Evolutionary conservation across 2,329 filamentous ascomycete species (phyloP).

Genomic region (Exophiala sp.): DNA sequence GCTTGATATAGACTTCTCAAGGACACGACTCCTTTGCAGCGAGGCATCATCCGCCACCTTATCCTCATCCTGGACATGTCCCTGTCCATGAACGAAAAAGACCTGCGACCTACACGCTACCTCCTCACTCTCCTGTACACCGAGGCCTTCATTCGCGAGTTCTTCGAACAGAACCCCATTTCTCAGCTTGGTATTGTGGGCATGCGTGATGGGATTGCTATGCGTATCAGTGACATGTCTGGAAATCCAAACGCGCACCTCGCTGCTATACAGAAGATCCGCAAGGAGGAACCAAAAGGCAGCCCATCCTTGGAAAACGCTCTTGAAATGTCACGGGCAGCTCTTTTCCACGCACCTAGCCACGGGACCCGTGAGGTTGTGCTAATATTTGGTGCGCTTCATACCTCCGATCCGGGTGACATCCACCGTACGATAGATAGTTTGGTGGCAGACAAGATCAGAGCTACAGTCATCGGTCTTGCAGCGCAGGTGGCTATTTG

Average conservation of each 20-base stretch:
- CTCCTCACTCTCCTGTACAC: constrained; percentile 78
- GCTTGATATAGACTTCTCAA: constrained; percentile 64
- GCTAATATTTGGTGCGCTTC: constrained; percentile 83
- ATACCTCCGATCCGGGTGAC: constrained; percentile 89
- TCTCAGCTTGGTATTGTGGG: constrained; percentile 89
- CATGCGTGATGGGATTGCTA: constrained; percentile 86
- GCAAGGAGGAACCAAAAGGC: constrained; percentile 54
- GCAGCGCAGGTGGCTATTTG: constrained; percentile 91
- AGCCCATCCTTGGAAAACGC: constrained; percentile 87
- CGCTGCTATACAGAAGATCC: constrained; percentile 66
- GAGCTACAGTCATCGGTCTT: constrained; percentile 84
- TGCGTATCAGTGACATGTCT: constrained; percentile 81
- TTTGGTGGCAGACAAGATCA: constrained; percentile 77
- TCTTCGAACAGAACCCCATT: constrained; percentile 98
- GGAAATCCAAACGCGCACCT: constrained; percentile 90
- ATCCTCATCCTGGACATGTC: constrained; percentile 89
- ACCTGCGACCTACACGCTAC: constrained; percentile 83
- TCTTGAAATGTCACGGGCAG: constrained; percentile 88
- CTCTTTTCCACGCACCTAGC: constrained; percentile 85
- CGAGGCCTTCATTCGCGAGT: constrained; percentile 84
- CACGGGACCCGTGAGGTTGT: constrained; percentile 93
- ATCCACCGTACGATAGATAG: constrained; percentile 84
- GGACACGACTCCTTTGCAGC: constrained; percentile 91
- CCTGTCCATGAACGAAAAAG: constrained; percentile 91
- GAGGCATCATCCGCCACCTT: constrained; percentile 95